Evolutionary conservation across 305 asterid genomes (phyloP).

Genomic region (Petunia hybrid): DNA sequence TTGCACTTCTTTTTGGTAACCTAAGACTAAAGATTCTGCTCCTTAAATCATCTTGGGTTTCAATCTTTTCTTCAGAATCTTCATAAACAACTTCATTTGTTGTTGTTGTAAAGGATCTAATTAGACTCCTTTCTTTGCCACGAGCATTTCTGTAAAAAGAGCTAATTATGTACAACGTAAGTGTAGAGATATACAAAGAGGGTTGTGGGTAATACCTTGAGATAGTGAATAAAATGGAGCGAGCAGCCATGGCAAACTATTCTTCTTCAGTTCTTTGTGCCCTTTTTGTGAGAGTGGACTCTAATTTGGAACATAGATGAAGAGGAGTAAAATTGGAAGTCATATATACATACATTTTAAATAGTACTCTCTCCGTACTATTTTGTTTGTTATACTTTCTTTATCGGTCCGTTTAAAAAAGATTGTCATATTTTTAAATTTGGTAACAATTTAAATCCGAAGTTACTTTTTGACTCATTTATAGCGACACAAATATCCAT

Average conservation of each 20-base stretch:
- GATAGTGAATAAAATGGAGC: constrained; percentile 59
- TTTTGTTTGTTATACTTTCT: too few relatives aligned
- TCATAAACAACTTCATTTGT: constrained; percentile 47
- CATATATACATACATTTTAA: too few relatives aligned
- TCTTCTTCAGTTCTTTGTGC: too few relatives aligned
- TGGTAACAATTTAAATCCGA: too few relatives aligned
- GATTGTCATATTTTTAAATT: too few relatives aligned
- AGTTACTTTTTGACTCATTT: too few relatives aligned
- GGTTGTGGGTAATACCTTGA: constrained; percentile 49
- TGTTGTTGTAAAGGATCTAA: constrained; percentile 60
- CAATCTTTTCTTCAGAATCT: constrained; percentile 43
- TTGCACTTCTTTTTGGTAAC: constrained; percentile 84
- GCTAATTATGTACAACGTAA: not conserved
- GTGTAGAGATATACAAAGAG: not conserved
- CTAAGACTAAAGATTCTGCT: constrained; percentile 81
- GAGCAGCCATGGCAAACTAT: constrained; percentile 59
- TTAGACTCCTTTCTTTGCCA: constrained; percentile 39
- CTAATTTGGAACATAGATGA: too few relatives aligned
- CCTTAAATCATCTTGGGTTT: constrained; percentile 70
- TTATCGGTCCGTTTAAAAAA: too few relatives aligned
- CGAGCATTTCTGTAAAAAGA: constrained; percentile 51
- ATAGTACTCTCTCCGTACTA: too few relatives aligned
- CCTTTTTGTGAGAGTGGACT: too few relatives aligned
- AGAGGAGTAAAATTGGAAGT: too few relatives aligned
- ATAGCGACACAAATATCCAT: too few relatives aligned